These are phyloP conservation scores for Iberis pinnata DNA, from an alignment of 345 rosid genomes.

Conservation along the genomic window DNA sequence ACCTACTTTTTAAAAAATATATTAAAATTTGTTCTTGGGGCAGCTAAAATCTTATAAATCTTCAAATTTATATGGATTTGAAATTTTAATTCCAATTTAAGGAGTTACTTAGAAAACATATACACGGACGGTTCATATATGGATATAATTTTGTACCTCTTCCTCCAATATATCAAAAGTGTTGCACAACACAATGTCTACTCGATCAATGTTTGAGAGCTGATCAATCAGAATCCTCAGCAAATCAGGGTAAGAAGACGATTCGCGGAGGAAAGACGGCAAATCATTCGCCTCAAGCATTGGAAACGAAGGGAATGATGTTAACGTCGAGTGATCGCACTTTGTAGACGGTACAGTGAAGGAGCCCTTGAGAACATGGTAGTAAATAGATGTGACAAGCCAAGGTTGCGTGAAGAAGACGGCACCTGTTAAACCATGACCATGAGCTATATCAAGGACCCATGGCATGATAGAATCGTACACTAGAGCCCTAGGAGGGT, in stretches of 20 bases:
- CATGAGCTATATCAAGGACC: slow-evolving; percentile 42
- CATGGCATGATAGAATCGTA: slow-evolving; percentile 48
- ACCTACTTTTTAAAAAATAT: no score
- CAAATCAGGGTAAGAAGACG: slow-evolving; percentile 13
- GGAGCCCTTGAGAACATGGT: slow-evolving; percentile 27
- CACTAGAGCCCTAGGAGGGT: slow-evolving; percentile 26
- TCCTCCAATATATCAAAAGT: slow-evolving; percentile 38
- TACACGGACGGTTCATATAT: no score
- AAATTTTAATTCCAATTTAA: no score
- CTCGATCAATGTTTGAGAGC: slow-evolving; percentile 31
- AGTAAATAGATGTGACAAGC: slow-evolving; percentile 37
- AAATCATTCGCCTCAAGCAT: slow-evolving; percentile 31
- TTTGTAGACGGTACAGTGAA: slow-evolving; percentile 20
- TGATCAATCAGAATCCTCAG: slow-evolving; percentile 17
- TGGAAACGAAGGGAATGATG: slow-evolving; percentile 37
- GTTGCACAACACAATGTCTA: slow-evolving; percentile 35
- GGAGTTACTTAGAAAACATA: no score
- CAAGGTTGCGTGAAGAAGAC: slow-evolving; percentile 43
- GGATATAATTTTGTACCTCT: slow-evolving; percentile 30
- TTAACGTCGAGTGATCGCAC: slow-evolving; percentile 22
- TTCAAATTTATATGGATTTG: no score
- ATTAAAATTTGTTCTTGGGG: no score
- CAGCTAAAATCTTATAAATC: no score
- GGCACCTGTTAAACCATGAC: slow-evolving; percentile 32
- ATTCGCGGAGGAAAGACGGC: slow-evolving; percentile 34